Conservation (phyloP, 768 basidiomycete genomes). For the Tulasnella calospora region DNA sequence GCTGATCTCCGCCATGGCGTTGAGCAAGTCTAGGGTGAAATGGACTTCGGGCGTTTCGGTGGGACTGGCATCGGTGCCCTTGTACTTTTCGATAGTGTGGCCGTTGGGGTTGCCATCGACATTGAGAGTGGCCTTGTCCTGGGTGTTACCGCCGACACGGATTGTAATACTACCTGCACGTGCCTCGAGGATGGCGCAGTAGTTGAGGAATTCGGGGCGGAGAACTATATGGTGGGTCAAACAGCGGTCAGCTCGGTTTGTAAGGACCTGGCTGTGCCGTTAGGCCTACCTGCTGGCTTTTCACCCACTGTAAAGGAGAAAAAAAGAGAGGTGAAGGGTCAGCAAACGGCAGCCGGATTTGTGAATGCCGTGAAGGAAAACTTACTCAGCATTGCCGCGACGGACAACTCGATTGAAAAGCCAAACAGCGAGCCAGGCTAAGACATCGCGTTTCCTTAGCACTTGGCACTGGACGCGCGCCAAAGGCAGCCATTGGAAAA, state of each 20-base stretch:
- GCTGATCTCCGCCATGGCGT: slow-evolving; percentile 58
- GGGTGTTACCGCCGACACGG: slow-evolving; percentile 52
- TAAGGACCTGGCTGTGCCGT: background rate
- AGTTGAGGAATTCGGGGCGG: slow-evolving; percentile 47
- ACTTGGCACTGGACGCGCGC: background rate
- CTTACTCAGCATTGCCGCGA: slow-evolving; percentile 49
- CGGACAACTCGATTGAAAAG: slow-evolving; percentile 61
- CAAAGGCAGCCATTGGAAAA: background rate
- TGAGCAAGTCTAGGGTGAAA: slow-evolving; percentile 61
- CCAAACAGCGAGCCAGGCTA: slow-evolving; percentile 52
- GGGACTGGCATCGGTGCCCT: slow-evolving; percentile 28
- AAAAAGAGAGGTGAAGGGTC: background rate
- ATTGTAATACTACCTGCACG: slow-evolving; percentile 42
- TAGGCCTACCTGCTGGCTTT: background rate
- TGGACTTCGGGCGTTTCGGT: slow-evolving; percentile 67
- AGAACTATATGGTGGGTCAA: slow-evolving; percentile 30
- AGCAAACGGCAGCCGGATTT: background rate
- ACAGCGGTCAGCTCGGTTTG: background rate
- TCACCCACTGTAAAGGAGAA: slow-evolving; percentile 17
- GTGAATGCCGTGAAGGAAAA: slow-evolving; percentile 25
- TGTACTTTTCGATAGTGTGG: slow-evolving; percentile 17
- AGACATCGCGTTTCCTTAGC: background rate
- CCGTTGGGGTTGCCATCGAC: slow-evolving; percentile 8
- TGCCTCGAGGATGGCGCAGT: slow-evolving; percentile 41
- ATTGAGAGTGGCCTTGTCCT: slow-evolving; percentile 37